Percentiles rank a stretch among this genome's conserved stretches.
phyloP scores from a whole-genome alignment of 352 stramenopile species.

The Peronospora tabacina region DNA sequence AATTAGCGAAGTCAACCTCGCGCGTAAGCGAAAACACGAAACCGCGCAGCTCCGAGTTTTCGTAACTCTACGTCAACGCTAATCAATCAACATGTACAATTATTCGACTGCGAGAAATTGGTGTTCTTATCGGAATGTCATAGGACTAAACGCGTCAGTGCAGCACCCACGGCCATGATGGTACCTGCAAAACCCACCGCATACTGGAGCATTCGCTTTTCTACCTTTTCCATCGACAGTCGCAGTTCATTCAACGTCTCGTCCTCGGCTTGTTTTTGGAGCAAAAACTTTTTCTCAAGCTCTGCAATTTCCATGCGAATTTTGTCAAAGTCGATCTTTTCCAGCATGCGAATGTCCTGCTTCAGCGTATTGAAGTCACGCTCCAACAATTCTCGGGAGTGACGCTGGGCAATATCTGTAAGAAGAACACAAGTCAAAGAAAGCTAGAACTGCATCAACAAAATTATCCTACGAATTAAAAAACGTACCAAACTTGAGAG shows the following conservation, averaged over 20 bases:
- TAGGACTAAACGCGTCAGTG: slow-evolving; percentile 65
- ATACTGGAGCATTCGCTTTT: slow-evolving; percentile 87
- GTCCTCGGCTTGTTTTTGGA: slow-evolving; percentile 85
- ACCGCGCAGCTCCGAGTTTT: slow-evolving; percentile 38
- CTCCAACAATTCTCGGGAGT: slow-evolving; percentile 82
- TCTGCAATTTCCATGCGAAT: slow-evolving; percentile 83
- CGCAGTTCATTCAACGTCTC: slow-evolving; percentile 82
- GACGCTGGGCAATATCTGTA: slow-evolving; percentile 81
- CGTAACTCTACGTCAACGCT: slow-evolving; percentile 6
- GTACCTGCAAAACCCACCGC: slow-evolving; percentile 80
- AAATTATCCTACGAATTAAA: neutral
- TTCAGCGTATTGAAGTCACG: slow-evolving; percentile 87
- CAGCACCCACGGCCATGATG: slow-evolving; percentile 79
- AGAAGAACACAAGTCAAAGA: neutral
- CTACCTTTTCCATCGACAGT: slow-evolving; percentile 84
- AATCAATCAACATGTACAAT: neutral
- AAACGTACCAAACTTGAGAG: slow-evolving; percentile 76
- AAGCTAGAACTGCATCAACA: neutral
- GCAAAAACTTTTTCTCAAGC: slow-evolving; percentile 85
- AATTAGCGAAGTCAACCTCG: slow-evolving; percentile 56
- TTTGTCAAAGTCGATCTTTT: slow-evolving; percentile 88
- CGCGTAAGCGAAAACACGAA: slow-evolving; percentile 48
- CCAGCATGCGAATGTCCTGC: slow-evolving; percentile 85
- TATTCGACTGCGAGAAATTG: neutral
- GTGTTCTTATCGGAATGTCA: slow-evolving; percentile 20